Conservation (phyloP, 257 asterid genomes). For the Solanum pinnatisectum region DNA sequence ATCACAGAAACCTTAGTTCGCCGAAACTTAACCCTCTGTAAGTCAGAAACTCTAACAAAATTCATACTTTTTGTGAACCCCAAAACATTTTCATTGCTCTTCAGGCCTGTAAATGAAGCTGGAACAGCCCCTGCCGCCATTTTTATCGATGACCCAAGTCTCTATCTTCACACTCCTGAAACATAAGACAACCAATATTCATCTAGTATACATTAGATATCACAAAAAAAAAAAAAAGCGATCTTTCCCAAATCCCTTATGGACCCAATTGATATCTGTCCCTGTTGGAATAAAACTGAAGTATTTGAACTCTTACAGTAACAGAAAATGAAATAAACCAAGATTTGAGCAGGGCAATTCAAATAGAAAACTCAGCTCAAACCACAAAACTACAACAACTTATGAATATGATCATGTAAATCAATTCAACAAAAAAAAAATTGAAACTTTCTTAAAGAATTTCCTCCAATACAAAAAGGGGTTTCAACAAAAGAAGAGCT, state of each 20-base stretch:
- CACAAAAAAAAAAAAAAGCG: not conserved
- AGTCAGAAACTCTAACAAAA: conserved; percentile 53
- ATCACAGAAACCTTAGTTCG: conserved; percentile 55
- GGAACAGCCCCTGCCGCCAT: conserved; percentile 95
- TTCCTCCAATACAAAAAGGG: not conserved
- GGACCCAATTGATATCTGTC: not conserved
- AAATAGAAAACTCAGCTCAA: not conserved
- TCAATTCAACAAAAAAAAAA: not conserved
- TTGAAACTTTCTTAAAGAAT: not conserved
- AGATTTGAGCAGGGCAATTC: not conserved
- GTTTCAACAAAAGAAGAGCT: not conserved
- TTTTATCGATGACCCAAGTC: conserved; percentile 7
- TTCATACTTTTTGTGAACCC: conserved; percentile 61
- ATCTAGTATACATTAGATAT: not conserved
- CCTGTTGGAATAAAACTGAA: not conserved
- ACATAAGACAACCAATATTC: conserved; percentile 1
- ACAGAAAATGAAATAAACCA: not conserved
- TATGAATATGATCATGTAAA: not conserved
- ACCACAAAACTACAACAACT: not conserved
- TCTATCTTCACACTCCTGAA: conserved; percentile 20
- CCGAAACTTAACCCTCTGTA: conserved; percentile 59
- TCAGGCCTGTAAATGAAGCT: conserved; percentile 64
- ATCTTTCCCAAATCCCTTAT: not conserved
- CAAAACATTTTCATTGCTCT: conserved; percentile 46
- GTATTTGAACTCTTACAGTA: not conserved